A percentile compares a stretch with the other conserved stretches of the same genome.
phyloP scores from a whole-genome alignment of 1,284 basidiomycete genomes.

The Polyporus tsugae region DNA sequence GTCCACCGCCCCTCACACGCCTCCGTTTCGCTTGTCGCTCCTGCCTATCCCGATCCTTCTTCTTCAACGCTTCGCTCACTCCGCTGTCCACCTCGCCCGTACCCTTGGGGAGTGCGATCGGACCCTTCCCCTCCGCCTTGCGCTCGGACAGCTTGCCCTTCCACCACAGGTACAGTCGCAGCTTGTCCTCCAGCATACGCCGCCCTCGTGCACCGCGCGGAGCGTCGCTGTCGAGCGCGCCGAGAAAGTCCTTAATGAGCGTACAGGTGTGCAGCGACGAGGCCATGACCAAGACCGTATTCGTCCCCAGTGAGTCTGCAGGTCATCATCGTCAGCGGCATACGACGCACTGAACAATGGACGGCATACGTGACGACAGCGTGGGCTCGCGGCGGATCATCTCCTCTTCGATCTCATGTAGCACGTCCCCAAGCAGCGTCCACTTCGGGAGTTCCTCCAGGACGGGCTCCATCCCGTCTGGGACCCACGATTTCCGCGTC shows the following conservation, averaged over 20 bases:
- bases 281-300: slow-evolving; percentile 91
- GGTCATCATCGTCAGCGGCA: neutral
- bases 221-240: slow-evolving; percentile 65
- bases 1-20: slow-evolving; percentile 59
- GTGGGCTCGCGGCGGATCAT: slow-evolving; percentile 69
- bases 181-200: slow-evolving; percentile 80
- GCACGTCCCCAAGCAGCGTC: slow-evolving; percentile 83
- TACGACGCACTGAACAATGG: neutral
- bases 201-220: slow-evolving; percentile 69
- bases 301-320: slow-evolving; percentile 67
- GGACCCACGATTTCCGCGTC: slow-evolving; percentile 64
- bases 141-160: slow-evolving; percentile 67
- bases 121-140: slow-evolving; percentile 44
- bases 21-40: slow-evolving; percentile 60
- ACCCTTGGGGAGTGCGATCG: slow-evolving; percentile 31
- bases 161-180: slow-evolving; percentile 84
- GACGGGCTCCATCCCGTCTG: slow-evolving; percentile 84
- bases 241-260: slow-evolving; percentile 82
- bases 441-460: slow-evolving; percentile 98
- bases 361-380: slow-evolving; percentile 39
- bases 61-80: slow-evolving; percentile 76
- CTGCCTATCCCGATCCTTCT: slow-evolving; percentile 72
- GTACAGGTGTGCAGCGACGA: slow-evolving; percentile 81
- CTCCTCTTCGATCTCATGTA: slow-evolving; percentile 94
- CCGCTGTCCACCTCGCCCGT: slow-evolving; percentile 31